Conservation (phyloP, 2,329 filamentous ascomycete genomes). For the Lachnum nothofagi region DNA sequence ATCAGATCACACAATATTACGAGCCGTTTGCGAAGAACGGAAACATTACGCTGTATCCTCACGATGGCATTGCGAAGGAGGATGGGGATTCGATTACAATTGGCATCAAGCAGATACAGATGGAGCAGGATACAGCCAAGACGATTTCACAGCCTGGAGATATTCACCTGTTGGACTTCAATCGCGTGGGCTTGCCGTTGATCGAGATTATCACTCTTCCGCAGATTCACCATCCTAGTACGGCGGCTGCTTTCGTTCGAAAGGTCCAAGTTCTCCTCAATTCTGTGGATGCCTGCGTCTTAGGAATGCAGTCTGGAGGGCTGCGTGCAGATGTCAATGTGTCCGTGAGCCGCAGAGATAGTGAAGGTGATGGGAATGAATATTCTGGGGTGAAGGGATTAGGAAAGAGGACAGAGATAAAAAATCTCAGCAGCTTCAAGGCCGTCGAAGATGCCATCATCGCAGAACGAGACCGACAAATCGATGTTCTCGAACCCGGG, state of each 20-base stretch:
- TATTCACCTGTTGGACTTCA: conserved; percentile 82
- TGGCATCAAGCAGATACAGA: conserved; percentile 87
- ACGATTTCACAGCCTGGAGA: conserved; percentile 72
- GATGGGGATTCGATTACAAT: conserved; percentile 67
- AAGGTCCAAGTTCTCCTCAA: conserved; percentile 81
- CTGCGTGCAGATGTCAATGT: conserved; percentile 93
- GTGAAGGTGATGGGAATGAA: conserved; percentile 34
- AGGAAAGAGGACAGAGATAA: conserved; percentile 91
- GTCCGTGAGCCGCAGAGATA: conserved; percentile 60
- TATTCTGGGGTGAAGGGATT: conserved; percentile 58
- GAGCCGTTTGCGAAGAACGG: conserved; percentile 66
- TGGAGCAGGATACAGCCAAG: conserved; percentile 97
- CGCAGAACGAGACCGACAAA: conserved; percentile 85
- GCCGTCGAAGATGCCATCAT: conserved; percentile 92
- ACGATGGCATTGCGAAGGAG: conserved; percentile 74
- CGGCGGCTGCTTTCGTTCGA: conserved; percentile 80
- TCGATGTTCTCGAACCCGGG: conserved; percentile 69
- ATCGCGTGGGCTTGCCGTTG: conserved; percentile 82
- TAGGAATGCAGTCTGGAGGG: conserved; percentile 90
- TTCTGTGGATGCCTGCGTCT: conserved; percentile 77
- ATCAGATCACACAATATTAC: conserved; percentile 98
- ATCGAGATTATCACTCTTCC: conserved; percentile 94
- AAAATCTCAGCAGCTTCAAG: conserved; percentile 92
- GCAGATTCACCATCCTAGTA: conserved; percentile 78
- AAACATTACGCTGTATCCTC: conserved; percentile 59